Base-by-base conservation (phyloP, 805 yeast genomes). In the Saccharomycopsis malanga region DNA sequence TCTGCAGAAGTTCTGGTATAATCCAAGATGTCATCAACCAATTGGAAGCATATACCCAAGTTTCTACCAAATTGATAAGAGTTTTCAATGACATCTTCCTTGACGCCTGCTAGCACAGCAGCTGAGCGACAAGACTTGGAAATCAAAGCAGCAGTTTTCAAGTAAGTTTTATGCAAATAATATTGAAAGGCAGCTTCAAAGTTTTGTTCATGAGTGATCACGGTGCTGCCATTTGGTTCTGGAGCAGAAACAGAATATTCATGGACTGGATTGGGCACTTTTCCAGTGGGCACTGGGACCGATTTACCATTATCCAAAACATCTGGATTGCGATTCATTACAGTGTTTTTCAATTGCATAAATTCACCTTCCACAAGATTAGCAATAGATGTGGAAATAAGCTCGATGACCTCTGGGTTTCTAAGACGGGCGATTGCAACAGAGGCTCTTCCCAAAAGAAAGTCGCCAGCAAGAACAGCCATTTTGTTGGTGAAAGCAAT, bases 401-500 rank as follows among this genome's bases (percentile, higher is more conserved):
- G 72, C 68, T 93, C 98, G 49, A 88, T 89, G 39, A 93, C 98
- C 68, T 93, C 98, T n/a, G 96, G 91, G 63, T 93, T 91, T 60
- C 97, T 73, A 43, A 93, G 68, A 52, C 98, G 71, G 10, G 97
- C 94, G 54, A 93, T 81, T 2, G 96, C 89, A 7, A 93, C 97
- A 0, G 98, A 89, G 0, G 98, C 98, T 57, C 98, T 75, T 15
- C 96, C 98, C 40, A 93, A 74, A 49, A 93, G 65, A 66, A 93
- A 93, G 67, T 93, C 98, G 39, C 98, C 98, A 0, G 97, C 98
- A 48, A 93, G 71, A 35, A 93, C 88, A 5, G 98, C 95, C 97
- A 93, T 89, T 61, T 93, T 93, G 67, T 93, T 93, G 24, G 94
- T 86, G 66, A 89, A 93, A 6, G 96, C 96, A 50, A 83, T 74